Evolutionary conservation across 2,329 filamentous ascomycete species (phyloP).

Genomic region (Pseudogymnoascus sp.): DNA sequence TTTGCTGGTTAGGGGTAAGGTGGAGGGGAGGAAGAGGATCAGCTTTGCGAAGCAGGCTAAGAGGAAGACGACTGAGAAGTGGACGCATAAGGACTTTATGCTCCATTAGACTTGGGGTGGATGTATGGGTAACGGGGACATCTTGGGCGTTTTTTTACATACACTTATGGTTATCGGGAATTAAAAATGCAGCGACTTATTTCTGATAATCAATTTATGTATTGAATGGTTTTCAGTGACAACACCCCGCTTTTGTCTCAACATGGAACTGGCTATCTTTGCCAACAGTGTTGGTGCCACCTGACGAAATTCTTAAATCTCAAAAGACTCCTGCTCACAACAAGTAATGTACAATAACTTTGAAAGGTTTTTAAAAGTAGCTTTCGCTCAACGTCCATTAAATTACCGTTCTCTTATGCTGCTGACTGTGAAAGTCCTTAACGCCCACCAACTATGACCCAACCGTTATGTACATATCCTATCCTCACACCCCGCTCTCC

Average conservation of each 20-base stretch:
- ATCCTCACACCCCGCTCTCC: not conserved
- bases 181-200: constrained; percentile 8
- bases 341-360: not conserved
- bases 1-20: constrained; percentile 77
- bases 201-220: not conserved
- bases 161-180: constrained; percentile 7
- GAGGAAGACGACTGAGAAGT: constrained; percentile 84
- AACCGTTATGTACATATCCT: not conserved
- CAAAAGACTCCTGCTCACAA: not conserved
- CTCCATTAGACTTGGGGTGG: constrained; percentile 20
- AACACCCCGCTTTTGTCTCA: not conserved
- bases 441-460: not conserved
- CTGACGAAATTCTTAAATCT: not conserved
- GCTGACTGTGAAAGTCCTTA: not conserved
- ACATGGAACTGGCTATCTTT: not conserved
- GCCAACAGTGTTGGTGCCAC: not conserved
- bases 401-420: constrained; percentile 5
- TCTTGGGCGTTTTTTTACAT: not conserved
- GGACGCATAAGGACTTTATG: constrained; percentile 89
- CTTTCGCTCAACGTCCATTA: not conserved
- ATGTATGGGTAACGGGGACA: not conserved
- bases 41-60: constrained; percentile 76
- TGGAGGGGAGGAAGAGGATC: constrained; percentile 73
- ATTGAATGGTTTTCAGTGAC: not conserved
- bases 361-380: not conserved